A percentile compares a stretch with the other conserved stretches of the same genome.
Conservation (phyloP, 805 yeast species). For the Teunomyces cretensis region DNA sequence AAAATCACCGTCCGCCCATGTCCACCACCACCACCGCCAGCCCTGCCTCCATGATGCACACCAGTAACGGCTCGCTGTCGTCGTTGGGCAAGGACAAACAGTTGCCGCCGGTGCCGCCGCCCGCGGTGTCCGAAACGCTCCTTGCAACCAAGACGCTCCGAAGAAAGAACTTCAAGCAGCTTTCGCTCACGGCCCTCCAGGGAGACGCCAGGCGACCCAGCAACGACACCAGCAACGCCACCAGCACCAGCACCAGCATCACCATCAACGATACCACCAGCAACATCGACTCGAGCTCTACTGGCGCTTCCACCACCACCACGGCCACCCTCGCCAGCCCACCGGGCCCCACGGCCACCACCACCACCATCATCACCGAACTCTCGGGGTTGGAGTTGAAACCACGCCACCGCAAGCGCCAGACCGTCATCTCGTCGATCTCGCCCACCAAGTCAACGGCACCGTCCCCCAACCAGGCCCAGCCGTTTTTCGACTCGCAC, state of each 20-base stretch:
- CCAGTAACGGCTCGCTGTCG: slow-evolving; percentile 20
- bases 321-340: too few relatives aligned
- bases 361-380: slow-evolving; percentile 21
- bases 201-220: slow-evolving; percentile 3
- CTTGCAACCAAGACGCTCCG: slow-evolving; percentile 36
- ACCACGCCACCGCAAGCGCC: slow-evolving; percentile 27
- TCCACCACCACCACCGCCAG: too few relatives aligned
- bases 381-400: slow-evolving; percentile 19
- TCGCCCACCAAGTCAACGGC: slow-evolving; percentile 37
- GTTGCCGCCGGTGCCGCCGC: slow-evolving; percentile 38
- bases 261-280: slow-evolving; percentile 18
- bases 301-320: neutral
- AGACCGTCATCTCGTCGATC: slow-evolving; percentile 42
- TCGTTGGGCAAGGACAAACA: slow-evolving; percentile 29
- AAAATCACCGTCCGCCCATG: too few relatives aligned
- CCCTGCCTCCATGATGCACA: slow-evolving; percentile 15
- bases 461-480: slow-evolving; percentile 17
- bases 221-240: neutral
- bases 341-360: slow-evolving; percentile 8
- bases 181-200: slow-evolving; percentile 25
- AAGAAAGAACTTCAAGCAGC: slow-evolving; percentile 41
- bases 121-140: slow-evolving; percentile 16
- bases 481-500: slow-evolving; percentile 15
- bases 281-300: neutral
- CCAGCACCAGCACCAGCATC: slow-evolving; percentile 5